Evolutionary conservation across 345 rosid species (phyloP), one percentile per base, ranked within the genome.

Genomic region (Diplotaxis tenuifolia): DNA sequence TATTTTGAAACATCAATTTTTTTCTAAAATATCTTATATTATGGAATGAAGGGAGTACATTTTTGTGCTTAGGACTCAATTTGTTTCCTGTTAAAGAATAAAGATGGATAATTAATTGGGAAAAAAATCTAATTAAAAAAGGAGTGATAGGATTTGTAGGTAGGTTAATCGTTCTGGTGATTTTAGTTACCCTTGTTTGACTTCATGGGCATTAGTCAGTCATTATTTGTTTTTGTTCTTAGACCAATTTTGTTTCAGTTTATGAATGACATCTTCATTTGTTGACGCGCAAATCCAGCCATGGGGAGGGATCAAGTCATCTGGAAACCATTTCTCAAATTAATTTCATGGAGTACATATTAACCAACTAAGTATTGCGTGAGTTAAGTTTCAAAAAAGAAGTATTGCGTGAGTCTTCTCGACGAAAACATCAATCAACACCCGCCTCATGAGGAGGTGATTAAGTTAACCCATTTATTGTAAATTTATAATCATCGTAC

Each of bases 391-490:
- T n/a, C n/a, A n/a, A n/a, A n/a, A n/a, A n/a, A n/a, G n/a, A n/a
- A n/a, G n/a, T n/a, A n/a, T n/a, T n/a, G n/a, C n/a, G 65, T 62
- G 52, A 68, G 62, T 28, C 54, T 65, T 18, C 61, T 53, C 53
- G 42, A 64, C 71, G 58, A 75, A 69, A 70, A 76, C 79, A 76
- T 70, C 29, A 47, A 62, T 70, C 75, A 76, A 47, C 63, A 63
- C 67, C 71, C 71, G 66, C 23, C 32, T 45, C 9, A 21, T 64
- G 36, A 45, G 67, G 36, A 45, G 67, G 67, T 76, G 42, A 56
- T 76, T 70, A 63, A 76, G 20, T 12, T 55, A 63, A 76, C 5
- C 7, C 5, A 25, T 52, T 57, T 47, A 21, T 56, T 40, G 71
- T 57, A 45, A 76, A 23, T n/a, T n/a, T n/a, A n/a, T n/a, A n/a